Evolutionary conservation across 2,329 filamentous ascomycete genomes (phyloP), one percentile per base, ranked within the genome.

Genomic region (Biscogniauxia mediterranea): DNA sequence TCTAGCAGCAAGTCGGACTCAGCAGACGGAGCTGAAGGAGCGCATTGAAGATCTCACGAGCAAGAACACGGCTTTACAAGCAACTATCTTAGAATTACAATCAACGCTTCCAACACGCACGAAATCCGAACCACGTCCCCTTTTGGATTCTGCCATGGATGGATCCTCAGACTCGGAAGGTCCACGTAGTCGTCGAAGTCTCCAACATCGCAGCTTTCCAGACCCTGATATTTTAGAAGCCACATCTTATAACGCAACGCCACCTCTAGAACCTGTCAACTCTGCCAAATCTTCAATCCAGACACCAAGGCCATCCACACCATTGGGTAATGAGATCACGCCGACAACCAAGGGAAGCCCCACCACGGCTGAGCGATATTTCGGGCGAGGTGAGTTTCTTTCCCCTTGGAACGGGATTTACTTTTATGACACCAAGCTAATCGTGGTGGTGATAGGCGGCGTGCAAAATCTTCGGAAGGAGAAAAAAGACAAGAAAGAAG

Each of bases 51-150:
- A 80, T 20, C 74, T 86, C 55, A 76, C 77, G 67, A 79, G 78
- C 57, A 84, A 83, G 67, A 84, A 84, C 68, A 81, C 78, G 13
- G 78, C 78, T 1, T 72, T 85, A 20, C 81, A 86, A 70, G 80
- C 79, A 8, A 78, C 78, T 1, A 66, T 85, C 5, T 69, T 84
- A 51, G 81, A 84, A 56, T 75, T 83, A 73, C 76, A 78, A 62
- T 75, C 77, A 7, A 75, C 73, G 21, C 61, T 70, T 17, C 69
- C 70, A 25, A 69, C 60, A 25, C 66, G 64, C 8, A 61, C 60
- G 2, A 66, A 66, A 28, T 63, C 68, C 15, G 63, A 64, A 23
- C 38, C 57, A 25, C 58, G 55, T 13, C 57, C 54, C 1, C 51
- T 66, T 2, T 61, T 66, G 1, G 74, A 75, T 21, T 68, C 68